phyloP scores from a whole-genome alignment of 345 rosid species.

The Eucalyptus cloeziana region DNA sequence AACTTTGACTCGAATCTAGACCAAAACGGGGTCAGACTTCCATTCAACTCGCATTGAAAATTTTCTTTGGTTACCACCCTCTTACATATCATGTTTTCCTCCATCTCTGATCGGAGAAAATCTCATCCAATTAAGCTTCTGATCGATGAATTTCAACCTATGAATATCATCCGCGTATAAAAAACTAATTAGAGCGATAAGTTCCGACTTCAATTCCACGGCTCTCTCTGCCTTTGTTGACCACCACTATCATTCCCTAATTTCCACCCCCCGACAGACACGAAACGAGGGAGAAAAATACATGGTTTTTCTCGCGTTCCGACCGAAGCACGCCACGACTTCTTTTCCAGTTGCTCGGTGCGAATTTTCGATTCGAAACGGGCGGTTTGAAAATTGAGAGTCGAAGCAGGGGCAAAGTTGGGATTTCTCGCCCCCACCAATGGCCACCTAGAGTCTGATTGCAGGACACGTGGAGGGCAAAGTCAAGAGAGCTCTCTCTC shows the following conservation, averaged over 20 bases:
- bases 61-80: neutral
- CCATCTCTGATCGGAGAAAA: neutral
- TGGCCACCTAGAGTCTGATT: no score
- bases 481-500: neutral
- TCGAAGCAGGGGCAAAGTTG: neutral
- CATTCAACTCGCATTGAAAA: neutral
- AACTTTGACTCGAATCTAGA: neutral
- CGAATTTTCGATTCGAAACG: neutral
- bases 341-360: no score
- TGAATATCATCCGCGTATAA: neutral
- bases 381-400: neutral
- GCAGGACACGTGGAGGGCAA: neutral
- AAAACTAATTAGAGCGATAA: neutral
- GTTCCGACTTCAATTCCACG: neutral
- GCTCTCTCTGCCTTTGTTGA: neutral
- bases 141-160: neutral
- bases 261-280: neutral
- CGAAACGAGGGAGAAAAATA: neutral
- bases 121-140: rapidly evolving
- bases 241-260: neutral
- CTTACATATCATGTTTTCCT: neutral
- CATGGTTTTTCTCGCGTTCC: neutral
- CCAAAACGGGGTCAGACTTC: neutral
- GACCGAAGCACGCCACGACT: neutral
- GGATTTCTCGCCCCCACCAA: neutral